Base-by-base conservation (phyloP, 306 rosid genomes). In the Corylus americana region DNA sequence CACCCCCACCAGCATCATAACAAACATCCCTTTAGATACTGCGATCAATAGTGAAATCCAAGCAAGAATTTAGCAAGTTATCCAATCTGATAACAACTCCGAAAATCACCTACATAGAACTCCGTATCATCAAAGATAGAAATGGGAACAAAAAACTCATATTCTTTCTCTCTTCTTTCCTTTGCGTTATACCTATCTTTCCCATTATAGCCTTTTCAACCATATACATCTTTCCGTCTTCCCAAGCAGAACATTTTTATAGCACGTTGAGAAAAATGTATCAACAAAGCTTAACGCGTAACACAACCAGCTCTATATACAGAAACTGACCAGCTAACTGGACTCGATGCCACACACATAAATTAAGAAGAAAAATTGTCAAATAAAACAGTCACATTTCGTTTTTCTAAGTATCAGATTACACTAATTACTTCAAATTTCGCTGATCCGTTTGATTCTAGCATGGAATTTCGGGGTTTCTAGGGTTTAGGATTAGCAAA, bases 381-480 rank as follows among this genome's bases (percentile, higher is more conserved):
- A 27, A 13, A 61, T 61, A 27, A 27, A 61, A 27, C 39, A 61
- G 42, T 12, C 42, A 27, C 18, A 61, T 61, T 61, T 61, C 18
- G 68, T 11, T 22, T 12, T 11, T 61, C 18, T 9, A 27, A 61
- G 37, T 9, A 3, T 61, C 68, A 11, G 42, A 4, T 61, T 27
- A 27, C 37, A 27, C 4, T 25, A 22, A 58, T 58, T 22, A 20
- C 35, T 58, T n/a, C 29, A 62, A 73, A 11, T 18, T 31, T 27
- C 55, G 2, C 20, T 8, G 37, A 55, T 57, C 61, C 8, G 27
- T 10, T 61, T 53, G n/a, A 17, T 16, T 53, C 18, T 17, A 17
- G 16, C 6, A n/a, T 54, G 29, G 50, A 58, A 58, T 25, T 5
- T 69, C 77, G 67, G 77, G 75, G 9, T 55, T n/a, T 20, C 62